Base-by-base conservation (phyloP, 1,284 basidiomycete genomes). In the Coniferiporia weirii region DNA sequence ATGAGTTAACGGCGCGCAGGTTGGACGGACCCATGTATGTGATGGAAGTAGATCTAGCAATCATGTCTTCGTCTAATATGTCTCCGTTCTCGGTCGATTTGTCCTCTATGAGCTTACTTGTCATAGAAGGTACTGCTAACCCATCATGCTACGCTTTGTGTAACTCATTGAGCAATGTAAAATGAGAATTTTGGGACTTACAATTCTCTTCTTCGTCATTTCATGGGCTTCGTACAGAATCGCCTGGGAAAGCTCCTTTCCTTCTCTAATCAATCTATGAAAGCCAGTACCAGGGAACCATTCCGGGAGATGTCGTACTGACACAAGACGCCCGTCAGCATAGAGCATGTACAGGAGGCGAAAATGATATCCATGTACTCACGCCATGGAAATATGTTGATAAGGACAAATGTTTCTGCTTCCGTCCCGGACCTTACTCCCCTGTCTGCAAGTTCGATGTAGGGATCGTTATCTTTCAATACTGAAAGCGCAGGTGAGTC, bases 201-300 rank as follows among this genome's bases (percentile, higher is more conserved):
- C 62, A 13, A 56, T 52, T 46, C 54, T 45, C 1, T 51, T 44
- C 36, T 62, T 54, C 1, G 57, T 50, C 52, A 61, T 52, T 10
- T 47, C 35, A 34, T 51, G 51, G 4, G 53, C 53, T 19, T 55
- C 43, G 34, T 53, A 34, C 32, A 34, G 45, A 46, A 61, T 61
- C 20, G 32, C 55, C 51, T 13, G 44, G 22, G 52, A 49, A 10
- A 54, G 34, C n/a, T 20, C 17, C 73, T 64, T 79, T 74, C 13
- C 85, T 83, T 53, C 72, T 72, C 13, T 80, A 77, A 44, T 80
- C 79, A 77, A 83, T 76, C 45, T 80, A 74, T 17, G 72, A 65
- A 52, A 85, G 13, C 43, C 40, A 8, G 50, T 48, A 15, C 49
- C 49, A 2, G 59, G 59, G 32, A 61, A 52, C 59, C 59, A 61